Base-by-base conservation (phyloP, 106 monocot genomes). In the Iris macrosiphon region DNA sequence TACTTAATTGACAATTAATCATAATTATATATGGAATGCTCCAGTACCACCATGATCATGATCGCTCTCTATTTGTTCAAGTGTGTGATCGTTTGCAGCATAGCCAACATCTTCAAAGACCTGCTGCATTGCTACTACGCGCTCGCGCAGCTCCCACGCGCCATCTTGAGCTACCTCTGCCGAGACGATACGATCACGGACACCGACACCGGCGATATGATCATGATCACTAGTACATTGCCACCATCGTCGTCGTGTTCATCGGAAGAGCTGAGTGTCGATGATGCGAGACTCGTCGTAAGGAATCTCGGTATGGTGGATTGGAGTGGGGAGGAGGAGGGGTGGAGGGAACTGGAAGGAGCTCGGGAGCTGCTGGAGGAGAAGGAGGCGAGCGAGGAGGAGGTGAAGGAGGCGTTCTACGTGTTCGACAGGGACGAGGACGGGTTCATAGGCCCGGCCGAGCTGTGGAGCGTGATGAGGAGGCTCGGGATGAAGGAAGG, bases 341-440 rank as follows among this genome's bases (percentile, higher is more conserved):
- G 68, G 52, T 51, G 32, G 17, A n/a, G 25, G 13, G 21, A 21
- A 45, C 37, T 46, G 7, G 62, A 32, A 18, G 31, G 61, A 0
- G 27, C 39, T 20, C n/a, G n/a, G n/a, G 45, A n/a, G 34, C 1
- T 79, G 26, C 40, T 79, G 37, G 81, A 81, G n/a, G 77, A 70
- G 71, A 64, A 81, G 62, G 70, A 57, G 21, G 73, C 81, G 38
- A 78, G 74, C 25, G 17, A 54, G 45, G 64, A 62, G 14, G 87
- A 87, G 30, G 31, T 78, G 25, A 28, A 51, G 63, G 67, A 72
- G 37, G 87, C 87, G 0, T 82, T 87, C 28, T 60, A 42, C 12
- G 74, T 78, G 28, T 87, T 75, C 34, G 82, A 87, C 32, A 28
- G 67, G 57, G 57, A 78, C 9, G 68, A 68, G 37, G 67, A 87